Evolutionary conservation across 352 stramenopile species (phyloP).

Genomic region (Pythium oligandrum): DNA sequence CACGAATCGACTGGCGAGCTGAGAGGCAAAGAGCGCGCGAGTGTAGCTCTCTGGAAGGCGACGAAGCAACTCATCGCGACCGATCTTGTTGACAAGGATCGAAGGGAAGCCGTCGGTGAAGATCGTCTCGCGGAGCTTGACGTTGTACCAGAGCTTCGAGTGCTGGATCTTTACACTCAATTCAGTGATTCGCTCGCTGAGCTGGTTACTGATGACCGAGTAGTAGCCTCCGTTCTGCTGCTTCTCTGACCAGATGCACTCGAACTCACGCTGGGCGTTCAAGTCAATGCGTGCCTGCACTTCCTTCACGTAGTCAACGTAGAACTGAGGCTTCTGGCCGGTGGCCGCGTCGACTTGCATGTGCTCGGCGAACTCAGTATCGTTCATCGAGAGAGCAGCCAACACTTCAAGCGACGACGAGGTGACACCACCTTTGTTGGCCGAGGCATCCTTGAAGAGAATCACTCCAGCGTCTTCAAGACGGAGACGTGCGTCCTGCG

Average conservation of each 20-base stretch:
- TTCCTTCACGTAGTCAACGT: conserved; percentile 73
- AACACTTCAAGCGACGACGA: conserved; percentile 78
- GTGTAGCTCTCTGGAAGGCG: conserved; percentile 77
- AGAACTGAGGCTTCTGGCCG: conserved; percentile 58
- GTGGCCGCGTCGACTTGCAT: conserved; percentile 71
- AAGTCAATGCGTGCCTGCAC: conserved; percentile 76
- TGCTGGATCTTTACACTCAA: conserved; percentile 79
- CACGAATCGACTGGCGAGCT: conserved; percentile 78
- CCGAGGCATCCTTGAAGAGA: conserved; percentile 96
- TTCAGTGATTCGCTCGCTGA: conserved; percentile 79
- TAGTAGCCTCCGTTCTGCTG: conserved; percentile 64
- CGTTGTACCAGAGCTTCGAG: conserved; percentile 70
- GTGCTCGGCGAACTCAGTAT: conserved; percentile 76
- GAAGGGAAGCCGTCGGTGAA: conserved; percentile 75
- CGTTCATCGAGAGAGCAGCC: conserved; percentile 61
- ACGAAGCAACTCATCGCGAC: conserved; percentile 58
- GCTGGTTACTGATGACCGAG: conserved; percentile 66
- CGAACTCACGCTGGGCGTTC: conserved; percentile 76
- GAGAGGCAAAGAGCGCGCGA: conserved; percentile 74
- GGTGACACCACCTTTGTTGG: conserved; percentile 84
- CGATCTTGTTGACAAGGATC: conserved; percentile 49
- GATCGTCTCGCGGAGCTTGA: conserved; percentile 59
- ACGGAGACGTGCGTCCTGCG: conserved; percentile 90
- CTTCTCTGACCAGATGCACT: conserved; percentile 83
- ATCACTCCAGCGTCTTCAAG: conserved; percentile 94